These are phyloP conservation scores for Ceratocystis destructans DNA, from an alignment of 2,329 filamentous ascomycete genomes.

Conservation along the genomic window DNA sequence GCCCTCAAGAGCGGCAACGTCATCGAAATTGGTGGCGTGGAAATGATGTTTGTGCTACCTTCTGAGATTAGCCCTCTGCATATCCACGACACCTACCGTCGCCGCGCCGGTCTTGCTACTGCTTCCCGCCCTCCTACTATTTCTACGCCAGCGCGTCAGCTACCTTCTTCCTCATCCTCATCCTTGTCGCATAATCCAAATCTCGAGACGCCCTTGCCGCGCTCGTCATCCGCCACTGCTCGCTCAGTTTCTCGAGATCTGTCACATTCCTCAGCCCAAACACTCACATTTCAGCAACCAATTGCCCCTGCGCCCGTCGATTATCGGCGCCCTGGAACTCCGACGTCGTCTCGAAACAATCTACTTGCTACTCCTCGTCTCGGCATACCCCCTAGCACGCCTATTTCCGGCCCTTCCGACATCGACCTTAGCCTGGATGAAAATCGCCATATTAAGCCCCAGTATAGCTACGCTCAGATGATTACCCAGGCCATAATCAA, in stretches of 20 bases:
- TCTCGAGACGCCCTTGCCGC: slow-evolving; percentile 19
- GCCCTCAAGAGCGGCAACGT: slow-evolving; percentile 74
- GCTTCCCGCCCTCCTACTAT: slow-evolving; percentile 18
- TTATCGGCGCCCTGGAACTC: slow-evolving; percentile 48
- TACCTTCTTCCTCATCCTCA: slow-evolving; percentile 16
- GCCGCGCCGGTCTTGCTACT: slow-evolving; percentile 42
- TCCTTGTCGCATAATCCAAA: slow-evolving; percentile 11
- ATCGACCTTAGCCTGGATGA: slow-evolving; percentile 71
- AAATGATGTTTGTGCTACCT: slow-evolving; percentile 98
- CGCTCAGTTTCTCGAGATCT: slow-evolving; percentile 10
- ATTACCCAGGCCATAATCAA: slow-evolving; percentile 93
- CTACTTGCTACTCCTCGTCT: slow-evolving; percentile 14
- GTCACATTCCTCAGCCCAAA: slow-evolving; percentile 18
- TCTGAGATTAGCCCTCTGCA: slow-evolving; percentile 51
- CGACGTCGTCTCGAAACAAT: slow-evolving; percentile 26
- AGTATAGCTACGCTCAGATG: slow-evolving; percentile 91
- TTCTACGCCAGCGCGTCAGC: slow-evolving; percentile 10
- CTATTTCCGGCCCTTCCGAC: slow-evolving; percentile 29
- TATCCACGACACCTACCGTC: slow-evolving; percentile 55
- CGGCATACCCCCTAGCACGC: slow-evolving; percentile 13
- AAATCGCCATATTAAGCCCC: slow-evolving; percentile 84
- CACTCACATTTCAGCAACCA: slow-evolving; percentile 29
- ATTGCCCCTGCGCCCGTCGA: slow-evolving; percentile 48
- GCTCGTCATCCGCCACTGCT: slow-evolving; percentile 12
- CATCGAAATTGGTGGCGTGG: slow-evolving; percentile 78